A percentile compares a stretch with the other conserved stretches of the same genome.
Evolutionary conservation across 805 yeast species (phyloP).

Genomic region (Candida koratica): DNA sequence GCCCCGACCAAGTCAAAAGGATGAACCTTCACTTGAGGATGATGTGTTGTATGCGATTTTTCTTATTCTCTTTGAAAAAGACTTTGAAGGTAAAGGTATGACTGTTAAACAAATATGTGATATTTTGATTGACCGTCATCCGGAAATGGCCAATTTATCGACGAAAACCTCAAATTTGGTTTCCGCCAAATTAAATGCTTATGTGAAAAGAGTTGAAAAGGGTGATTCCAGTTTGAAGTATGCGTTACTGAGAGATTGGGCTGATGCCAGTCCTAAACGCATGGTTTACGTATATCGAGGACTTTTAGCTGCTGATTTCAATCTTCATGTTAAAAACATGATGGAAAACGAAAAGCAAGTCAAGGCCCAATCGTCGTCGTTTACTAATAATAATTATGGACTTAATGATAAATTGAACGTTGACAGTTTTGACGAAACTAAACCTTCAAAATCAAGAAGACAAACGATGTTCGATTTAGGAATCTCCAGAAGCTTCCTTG

Average conservation of each 20-base stretch:
- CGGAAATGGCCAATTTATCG: constrained; percentile 77
- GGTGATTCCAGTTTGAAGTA: constrained; percentile 71
- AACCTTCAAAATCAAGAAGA: constrained; percentile 42
- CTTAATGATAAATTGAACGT: constrained; percentile 17
- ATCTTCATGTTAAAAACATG: constrained; percentile 63
- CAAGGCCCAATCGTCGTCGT: background rate
- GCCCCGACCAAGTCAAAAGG: constrained; percentile 66
- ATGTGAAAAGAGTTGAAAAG: constrained; percentile 79
- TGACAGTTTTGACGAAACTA: constrained; percentile 31
- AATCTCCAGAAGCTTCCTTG: constrained; percentile 37
- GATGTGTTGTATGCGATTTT: constrained; percentile 75
- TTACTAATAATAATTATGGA: constrained; percentile 1
- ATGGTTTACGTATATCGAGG: constrained; percentile 88
- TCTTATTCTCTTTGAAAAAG: constrained; percentile 64
- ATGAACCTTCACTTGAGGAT: constrained; percentile 60
- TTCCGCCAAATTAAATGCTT: constrained; percentile 78
- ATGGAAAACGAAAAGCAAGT: constrained; percentile 36
- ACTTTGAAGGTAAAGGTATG: constrained; percentile 70
- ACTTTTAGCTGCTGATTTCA: constrained; percentile 68
- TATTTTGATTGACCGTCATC: constrained; percentile 66
- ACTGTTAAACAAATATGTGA: constrained; percentile 89
- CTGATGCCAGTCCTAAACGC: constrained; percentile 83
- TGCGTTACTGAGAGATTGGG: constrained; percentile 84
- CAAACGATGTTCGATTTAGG: constrained; percentile 54
- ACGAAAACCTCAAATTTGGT: constrained; percentile 79